Evolutionary conservation across 2,329 filamentous ascomycete species (phyloP), one percentile per base, ranked within the genome.

Genomic region (Thielaviopsis punctulata): DNA sequence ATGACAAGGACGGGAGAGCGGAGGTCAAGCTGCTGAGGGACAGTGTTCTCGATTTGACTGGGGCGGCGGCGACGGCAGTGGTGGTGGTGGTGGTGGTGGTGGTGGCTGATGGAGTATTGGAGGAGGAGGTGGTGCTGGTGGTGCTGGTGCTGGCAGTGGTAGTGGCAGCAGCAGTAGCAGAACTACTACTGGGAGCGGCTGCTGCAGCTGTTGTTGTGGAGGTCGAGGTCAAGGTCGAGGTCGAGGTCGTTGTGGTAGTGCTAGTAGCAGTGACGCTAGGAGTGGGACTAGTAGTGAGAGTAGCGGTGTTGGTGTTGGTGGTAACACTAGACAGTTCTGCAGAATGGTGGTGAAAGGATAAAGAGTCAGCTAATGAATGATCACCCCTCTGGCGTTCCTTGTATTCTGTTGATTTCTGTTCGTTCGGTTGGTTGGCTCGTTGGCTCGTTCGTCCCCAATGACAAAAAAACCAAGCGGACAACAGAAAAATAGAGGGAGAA

Each of bases 1-100:
- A 86, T 55, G 82, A 80, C 66, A 86, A 77, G 27, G 84, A 73
- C 33, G 85, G 82, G 49, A 92, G 73, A 45, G 76, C 79, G 52
- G 77, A 82, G 39, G 84, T 81, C 51, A 92, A 75, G 58, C 84
- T 86, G 65, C 81, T 79, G 36, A 79, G 71, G 44, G 79, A 80
- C 48, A 80, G 67, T 48, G 76, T 73, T 63, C 76, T 79, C 19
- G 44, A 51, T 48, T 57, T 56, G 36, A n/a, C 45, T n/a, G 45
- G 24, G 22, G 22, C 19, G 24, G 45, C 23, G 21, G 9, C n/a
- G 24, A n/a, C 9, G 24, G 24, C 23, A 15, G 45, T 27, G 45
- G 45, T 30, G 9, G 47, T 36, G 23, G 23, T 24, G 25, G 33
- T 9, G 15, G 21, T 21, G 12, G 19, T 49, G 8, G 30, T 3